Base-by-base conservation (phyloP, 164 flowering plant genomes). In the Warburgia ugandensis region DNA sequence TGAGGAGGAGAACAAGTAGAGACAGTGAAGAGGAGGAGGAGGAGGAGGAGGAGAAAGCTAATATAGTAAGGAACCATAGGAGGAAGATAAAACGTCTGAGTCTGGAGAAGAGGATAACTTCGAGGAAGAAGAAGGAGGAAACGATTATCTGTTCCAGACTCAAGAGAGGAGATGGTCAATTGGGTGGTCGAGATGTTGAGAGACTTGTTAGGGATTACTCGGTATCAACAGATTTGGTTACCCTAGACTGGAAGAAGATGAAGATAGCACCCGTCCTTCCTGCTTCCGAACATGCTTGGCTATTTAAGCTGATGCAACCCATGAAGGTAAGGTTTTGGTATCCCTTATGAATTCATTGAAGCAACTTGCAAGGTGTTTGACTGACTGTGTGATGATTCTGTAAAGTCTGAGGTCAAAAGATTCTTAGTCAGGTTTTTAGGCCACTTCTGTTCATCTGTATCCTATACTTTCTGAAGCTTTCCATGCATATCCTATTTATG, bases 161-260 rank as follows among this genome's bases (percentile, higher is more conserved):
- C 36, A 60, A 39, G 58, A 73, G 37, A 47, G 68, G 33, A 48
- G 68, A 44, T 28, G 13, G 5, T 5, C 50, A 42, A 29, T 32
- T 30, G 10, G 41, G 61, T 28, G 49, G 59, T 30, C 73, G 73
- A 60, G 63, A 70, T 57, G 77, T 75, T 19, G 75, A 81, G 30
- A 66, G 57, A 66, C 95, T 89, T 59, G 78, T 86, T 19, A 73
- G 92, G 60, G 90, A 74, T 16, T 84, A 80, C 58, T 80, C 94
- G 1, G 72, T 63, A 32, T 72, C 90, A 14, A 80, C 76, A 21
- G 81, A 85, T 55, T 65, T 73, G 37, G 82, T 60, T 35, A 78
- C 89, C 75, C 60, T 80, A 64, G 97, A 94, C 61, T 94, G 99
- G 99, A 94, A 78, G 62, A 94, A 78, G 56, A 84, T 79, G 97